Conservation (phyloP, 495 filamentous ascomycete species). For the Terfezia claveryi region DNA sequence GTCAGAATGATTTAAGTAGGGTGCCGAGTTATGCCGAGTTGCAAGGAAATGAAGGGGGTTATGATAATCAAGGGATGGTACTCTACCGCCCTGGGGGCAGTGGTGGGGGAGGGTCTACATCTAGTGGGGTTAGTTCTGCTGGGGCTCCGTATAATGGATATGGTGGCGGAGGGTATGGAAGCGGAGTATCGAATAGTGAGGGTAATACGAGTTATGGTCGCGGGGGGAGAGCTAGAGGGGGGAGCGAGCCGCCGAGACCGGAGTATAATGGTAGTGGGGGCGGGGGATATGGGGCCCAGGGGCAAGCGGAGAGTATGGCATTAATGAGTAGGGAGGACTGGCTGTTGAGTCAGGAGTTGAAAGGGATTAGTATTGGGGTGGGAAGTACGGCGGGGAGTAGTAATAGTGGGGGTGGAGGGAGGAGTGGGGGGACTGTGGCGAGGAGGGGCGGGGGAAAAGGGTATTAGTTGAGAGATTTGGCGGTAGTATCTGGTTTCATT, state of each 20-base stretch:
- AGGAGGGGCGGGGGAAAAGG: background rate
- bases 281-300: background rate
- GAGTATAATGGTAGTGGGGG: background rate
- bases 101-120: background rate
- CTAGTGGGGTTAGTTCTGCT: background rate
- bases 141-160: background rate
- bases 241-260: background rate
- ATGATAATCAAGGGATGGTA: background rate
- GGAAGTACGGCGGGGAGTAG: constrained; percentile 5
- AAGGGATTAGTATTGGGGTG: constrained; percentile 17
- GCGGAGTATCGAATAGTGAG: background rate
- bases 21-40: background rate
- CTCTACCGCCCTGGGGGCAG: background rate
- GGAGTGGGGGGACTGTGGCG: background rate
- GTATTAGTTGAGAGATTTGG: background rate
- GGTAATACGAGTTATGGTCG: too few species aligned
- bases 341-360: constrained; percentile 18
- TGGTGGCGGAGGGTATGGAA: background rate
- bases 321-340: constrained; percentile 13
- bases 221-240: background rate
- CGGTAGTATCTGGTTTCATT: background rate
- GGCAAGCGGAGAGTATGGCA: background rate
- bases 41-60: background rate
- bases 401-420: constrained; percentile 8
- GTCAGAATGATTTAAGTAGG: background rate